A percentile compares a stretch with the other conserved stretches of the same genome.
These are phyloP conservation scores for Fusarium sp. DNA, from an alignment of 2,329 filamentous ascomycete genomes.

Conservation along the genomic window DNA sequence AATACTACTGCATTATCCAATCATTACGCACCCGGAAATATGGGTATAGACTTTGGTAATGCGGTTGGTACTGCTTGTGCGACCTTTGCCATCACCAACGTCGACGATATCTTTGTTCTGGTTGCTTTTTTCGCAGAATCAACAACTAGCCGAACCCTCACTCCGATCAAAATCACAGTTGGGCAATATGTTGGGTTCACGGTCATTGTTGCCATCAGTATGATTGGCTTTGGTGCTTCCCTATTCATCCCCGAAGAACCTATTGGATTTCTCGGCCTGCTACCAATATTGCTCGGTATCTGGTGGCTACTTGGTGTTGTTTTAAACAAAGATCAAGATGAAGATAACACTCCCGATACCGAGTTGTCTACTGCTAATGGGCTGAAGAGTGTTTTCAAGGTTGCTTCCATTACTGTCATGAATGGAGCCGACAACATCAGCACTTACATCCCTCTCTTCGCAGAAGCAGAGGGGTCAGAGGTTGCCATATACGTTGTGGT, in stretches of 20 bases:
- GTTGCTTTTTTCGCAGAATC: slow-evolving; percentile 1
- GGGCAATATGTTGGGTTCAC: slow-evolving; percentile 11
- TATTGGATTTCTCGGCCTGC: slow-evolving; percentile 1
- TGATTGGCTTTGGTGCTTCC: slow-evolving; percentile 1
- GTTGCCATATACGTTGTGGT: not conserved
- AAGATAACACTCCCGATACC: not conserved
- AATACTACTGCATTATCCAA: not conserved
- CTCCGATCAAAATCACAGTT: not conserved
- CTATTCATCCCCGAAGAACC: not conserved
- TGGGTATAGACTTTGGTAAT: slow-evolving; percentile 3
- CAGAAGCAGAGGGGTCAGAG: not conserved
- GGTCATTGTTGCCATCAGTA: not conserved
- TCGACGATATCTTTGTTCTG: slow-evolving; percentile 5
- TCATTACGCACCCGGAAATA: not conserved
- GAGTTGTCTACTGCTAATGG: not conserved
- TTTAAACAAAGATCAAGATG: not conserved
- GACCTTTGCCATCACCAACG: slow-evolving; percentile 1
- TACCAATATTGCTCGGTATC: not conserved
- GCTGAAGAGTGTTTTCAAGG: not conserved
- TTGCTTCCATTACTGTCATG: slow-evolving; percentile 1
- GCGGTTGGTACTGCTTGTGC: not conserved
- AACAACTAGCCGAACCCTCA: not conserved
- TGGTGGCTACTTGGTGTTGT: not conserved
- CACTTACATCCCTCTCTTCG: not conserved
- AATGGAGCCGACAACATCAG: slow-evolving; percentile 3